Percentiles rank a stretch among this genome's conserved stretches.
Evolutionary conservation across 768 basidiomycete genomes (phyloP).

Genomic region (Tylopilus sp.): DNA sequence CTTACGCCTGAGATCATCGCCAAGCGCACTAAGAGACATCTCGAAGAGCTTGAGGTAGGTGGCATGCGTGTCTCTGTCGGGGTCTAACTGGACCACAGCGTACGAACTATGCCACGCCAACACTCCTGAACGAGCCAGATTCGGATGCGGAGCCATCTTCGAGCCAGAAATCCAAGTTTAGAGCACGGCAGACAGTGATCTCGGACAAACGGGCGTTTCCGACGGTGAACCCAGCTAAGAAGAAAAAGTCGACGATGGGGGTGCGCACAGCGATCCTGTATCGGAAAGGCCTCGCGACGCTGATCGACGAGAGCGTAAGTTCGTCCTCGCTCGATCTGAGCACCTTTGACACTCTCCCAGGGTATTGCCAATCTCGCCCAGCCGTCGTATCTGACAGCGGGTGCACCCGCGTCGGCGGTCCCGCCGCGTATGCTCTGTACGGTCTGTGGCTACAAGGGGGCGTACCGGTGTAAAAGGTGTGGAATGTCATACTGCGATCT

Average conservation of each 20-base stretch:
- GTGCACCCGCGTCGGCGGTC: slow-evolving; percentile 52
- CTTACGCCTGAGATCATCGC: slow-evolving; percentile 66
- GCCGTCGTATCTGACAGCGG: slow-evolving; percentile 72
- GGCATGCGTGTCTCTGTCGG: not conserved
- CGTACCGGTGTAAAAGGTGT: slow-evolving; percentile 76
- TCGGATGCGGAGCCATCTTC: slow-evolving; percentile 24
- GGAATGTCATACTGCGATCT: slow-evolving; percentile 72
- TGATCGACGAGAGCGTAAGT: slow-evolving; percentile 80
- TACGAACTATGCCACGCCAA: slow-evolving; percentile 68
- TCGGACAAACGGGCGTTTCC: slow-evolving; percentile 66
- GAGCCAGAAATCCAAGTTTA: slow-evolving; percentile 46
- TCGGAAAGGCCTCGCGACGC: slow-evolving; percentile 69
- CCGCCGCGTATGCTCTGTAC: slow-evolving; percentile 75
- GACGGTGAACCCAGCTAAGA: slow-evolving; percentile 31
- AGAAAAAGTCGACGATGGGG: slow-evolving; percentile 80
- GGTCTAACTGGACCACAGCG: slow-evolving; percentile 40
- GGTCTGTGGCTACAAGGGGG: slow-evolving; percentile 85
- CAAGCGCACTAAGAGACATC: slow-evolving; percentile 71
- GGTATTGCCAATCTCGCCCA: slow-evolving; percentile 54
- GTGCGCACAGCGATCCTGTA: slow-evolving; percentile 79
- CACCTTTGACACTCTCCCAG: slow-evolving; percentile 34
- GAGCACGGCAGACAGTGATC: slow-evolving; percentile 67
- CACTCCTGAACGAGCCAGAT: slow-evolving; percentile 30
- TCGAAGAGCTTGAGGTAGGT: slow-evolving; percentile 80
- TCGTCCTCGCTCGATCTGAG: not conserved